Evolutionary conservation across 495 filamentous ascomycete species (phyloP).

Genomic region (Aspergillus ostianus): DNA sequence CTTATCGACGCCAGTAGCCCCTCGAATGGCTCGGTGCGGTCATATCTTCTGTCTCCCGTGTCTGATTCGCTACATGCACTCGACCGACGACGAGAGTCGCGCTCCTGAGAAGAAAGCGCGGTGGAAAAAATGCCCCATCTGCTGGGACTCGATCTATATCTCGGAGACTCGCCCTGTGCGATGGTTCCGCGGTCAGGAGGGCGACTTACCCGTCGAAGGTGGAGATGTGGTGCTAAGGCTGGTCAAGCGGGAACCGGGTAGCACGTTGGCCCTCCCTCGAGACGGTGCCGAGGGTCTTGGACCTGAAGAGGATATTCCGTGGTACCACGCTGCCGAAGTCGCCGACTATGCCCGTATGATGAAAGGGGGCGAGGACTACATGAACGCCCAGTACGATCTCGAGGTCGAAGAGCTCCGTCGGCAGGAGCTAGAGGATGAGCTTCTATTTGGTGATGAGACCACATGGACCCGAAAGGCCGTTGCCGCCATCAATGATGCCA

Average conservation of each 20-base stretch:
- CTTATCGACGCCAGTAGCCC: conserved; percentile 83
- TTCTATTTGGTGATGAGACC: conserved; percentile 89
- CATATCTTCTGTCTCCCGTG: conserved; percentile 97
- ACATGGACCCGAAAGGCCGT: conserved; percentile 89
- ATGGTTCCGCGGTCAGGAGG: conserved; percentile 90
- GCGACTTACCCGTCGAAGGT: conserved; percentile 72
- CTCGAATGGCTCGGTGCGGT: conserved; percentile 95
- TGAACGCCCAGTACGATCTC: conserved; percentile 70
- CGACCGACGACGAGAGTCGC: conserved; percentile 63
- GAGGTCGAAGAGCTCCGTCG: conserved; percentile 72
- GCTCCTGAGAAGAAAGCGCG: conserved; percentile 67
- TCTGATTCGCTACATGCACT: conserved; percentile 93
- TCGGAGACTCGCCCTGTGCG: conserved; percentile 87
- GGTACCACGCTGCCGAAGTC: conserved; percentile 91
- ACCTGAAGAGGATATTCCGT: conserved; percentile 75
- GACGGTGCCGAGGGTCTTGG: conserved; percentile 73
- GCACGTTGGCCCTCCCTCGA: conserved; percentile 80
- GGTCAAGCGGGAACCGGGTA: conserved; percentile 73
- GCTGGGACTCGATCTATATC: conserved; percentile 83
- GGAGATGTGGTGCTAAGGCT: conserved; percentile 85
- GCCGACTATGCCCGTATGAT: conserved; percentile 94
- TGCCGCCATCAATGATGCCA: conserved; percentile 64
- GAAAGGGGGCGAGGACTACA: conserved; percentile 89
- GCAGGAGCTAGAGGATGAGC: conserved; percentile 84
- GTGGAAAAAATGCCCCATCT: conserved; percentile 96